phyloP scores from a whole-genome alignment of 2,329 filamentous ascomycete genomes.

The Paecilomyces sp. region DNA sequence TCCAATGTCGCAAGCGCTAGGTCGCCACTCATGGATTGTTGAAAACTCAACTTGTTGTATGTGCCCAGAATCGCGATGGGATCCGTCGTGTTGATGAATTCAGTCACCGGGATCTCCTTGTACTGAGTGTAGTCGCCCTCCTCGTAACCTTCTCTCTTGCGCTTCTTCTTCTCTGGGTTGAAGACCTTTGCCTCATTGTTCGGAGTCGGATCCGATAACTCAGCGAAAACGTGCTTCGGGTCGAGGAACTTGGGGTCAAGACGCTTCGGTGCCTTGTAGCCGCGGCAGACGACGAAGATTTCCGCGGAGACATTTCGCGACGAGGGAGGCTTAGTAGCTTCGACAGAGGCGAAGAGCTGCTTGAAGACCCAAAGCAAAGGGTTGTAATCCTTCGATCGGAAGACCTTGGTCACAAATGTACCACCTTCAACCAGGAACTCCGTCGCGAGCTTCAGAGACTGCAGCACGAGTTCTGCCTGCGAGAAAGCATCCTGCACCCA shows the following conservation, averaged over 20 bases:
- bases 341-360: conserved; percentile 89
- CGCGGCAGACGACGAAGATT: conserved; percentile 95
- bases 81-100: conserved; percentile 90
- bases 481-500: conserved; percentile 99
- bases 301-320: conserved; percentile 95
- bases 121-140: conserved; percentile 91
- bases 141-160: conserved; percentile 95
- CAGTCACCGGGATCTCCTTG: conserved; percentile 79
- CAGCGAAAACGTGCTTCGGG: conserved; percentile 81
- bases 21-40: conserved; percentile 72
- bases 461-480: conserved; percentile 85
- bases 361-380: conserved; percentile 95
- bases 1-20: conserved; percentile 79
- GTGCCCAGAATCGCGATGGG: conserved; percentile 86
- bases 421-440: conserved; percentile 87
- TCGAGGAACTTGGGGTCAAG: conserved; percentile 92
- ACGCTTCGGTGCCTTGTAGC: conserved; percentile 89
- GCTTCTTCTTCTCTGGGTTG: conserved; percentile 94
- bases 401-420: conserved; percentile 95
- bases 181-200: conserved; percentile 98
- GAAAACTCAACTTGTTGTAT: conserved; percentile 77
- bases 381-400: conserved; percentile 95
- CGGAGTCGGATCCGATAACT: conserved; percentile 73
- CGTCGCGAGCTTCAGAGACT: conserved; percentile 86
- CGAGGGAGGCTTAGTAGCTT: conserved; percentile 94